Percentiles rank a stretch among this genome's conserved stretches.
These are phyloP conservation scores for Starmerella gropengiesseri DNA, from an alignment of 805 yeast genomes.

Conservation along the genomic window DNA sequence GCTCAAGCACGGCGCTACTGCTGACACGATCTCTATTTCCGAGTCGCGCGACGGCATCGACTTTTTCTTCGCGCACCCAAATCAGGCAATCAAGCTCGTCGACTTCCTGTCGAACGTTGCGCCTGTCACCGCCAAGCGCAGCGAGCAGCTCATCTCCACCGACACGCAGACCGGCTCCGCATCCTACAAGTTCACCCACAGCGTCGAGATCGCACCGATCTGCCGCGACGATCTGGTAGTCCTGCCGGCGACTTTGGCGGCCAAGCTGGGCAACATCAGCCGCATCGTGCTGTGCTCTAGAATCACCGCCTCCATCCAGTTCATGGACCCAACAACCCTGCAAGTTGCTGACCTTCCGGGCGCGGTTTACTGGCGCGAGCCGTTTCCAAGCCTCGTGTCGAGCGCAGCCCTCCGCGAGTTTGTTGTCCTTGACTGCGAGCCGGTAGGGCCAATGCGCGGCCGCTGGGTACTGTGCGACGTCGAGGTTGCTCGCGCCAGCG, in stretches of 20 bases:
- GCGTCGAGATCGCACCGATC: conserved; percentile 85
- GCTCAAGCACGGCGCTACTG: conserved; percentile 81
- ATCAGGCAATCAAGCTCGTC: conserved; percentile 85
- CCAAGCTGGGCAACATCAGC: conserved; percentile 65
- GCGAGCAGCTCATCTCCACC: conserved; percentile 77
- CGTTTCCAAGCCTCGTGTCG: conserved; percentile 65
- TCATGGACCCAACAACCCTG: conserved; percentile 67
- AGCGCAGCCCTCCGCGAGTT: conserved; percentile 59
- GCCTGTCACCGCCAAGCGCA: conserved; percentile 68
- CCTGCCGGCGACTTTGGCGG: conserved; percentile 70
- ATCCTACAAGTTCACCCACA: conserved; percentile 77
- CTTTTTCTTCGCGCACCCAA: conserved; percentile 74
- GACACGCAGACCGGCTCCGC: conserved; percentile 84
- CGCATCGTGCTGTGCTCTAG: conserved; percentile 76
- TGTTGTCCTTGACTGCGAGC: conserved; percentile 80
- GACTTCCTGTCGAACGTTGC: conserved; percentile 75
- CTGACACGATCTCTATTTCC: conserved; percentile 79
- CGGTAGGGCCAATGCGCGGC: conserved; percentile 71
- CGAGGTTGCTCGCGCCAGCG: conserved; percentile 69
- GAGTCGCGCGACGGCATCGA: conserved; percentile 88
- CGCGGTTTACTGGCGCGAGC: conserved; percentile 63
- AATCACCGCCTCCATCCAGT: conserved; percentile 66
- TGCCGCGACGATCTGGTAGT: conserved; percentile 90
- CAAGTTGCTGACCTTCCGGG: conserved; percentile 68
- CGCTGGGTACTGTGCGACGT: conserved; percentile 74